Conservation (phyloP, 352 stramenopile genomes). For the Phytopythium kandeliae region DNA sequence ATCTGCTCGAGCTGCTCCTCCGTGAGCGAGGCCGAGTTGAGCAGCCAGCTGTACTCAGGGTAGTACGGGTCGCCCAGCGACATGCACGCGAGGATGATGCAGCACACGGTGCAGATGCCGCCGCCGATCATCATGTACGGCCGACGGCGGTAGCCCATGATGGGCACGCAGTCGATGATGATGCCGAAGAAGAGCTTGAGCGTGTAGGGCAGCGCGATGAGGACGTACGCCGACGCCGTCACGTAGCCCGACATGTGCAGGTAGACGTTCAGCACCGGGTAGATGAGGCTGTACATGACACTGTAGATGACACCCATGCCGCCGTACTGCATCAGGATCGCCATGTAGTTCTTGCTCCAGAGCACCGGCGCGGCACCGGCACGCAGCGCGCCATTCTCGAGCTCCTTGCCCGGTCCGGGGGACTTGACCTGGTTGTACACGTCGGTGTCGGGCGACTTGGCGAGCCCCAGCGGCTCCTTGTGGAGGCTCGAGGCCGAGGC, state of each 20-base stretch:
- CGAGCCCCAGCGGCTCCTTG: background rate
- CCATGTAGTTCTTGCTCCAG: conserved; percentile 32
- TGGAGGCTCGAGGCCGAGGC: conserved; percentile 1
- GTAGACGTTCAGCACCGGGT: conserved; percentile 52
- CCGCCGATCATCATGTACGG: conserved; percentile 82
- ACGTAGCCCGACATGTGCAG: conserved; percentile 39
- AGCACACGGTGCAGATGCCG: conserved; percentile 25
- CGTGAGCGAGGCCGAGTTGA: conserved; percentile 23
- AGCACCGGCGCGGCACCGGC: conserved; percentile 23
- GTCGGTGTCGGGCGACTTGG: conserved; percentile 3
- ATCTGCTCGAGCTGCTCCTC: conserved; percentile 33
- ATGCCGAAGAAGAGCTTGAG: conserved; percentile 85
- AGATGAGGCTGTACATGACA: conserved; percentile 30
- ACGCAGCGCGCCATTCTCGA: conserved; percentile 38
- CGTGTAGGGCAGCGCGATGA: conserved; percentile 68
- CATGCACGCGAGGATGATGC: conserved; percentile 28
- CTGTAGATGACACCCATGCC: conserved; percentile 43
- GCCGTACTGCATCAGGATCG: conserved; percentile 43
- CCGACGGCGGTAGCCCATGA: conserved; percentile 75
- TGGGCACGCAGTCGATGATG: conserved; percentile 80
- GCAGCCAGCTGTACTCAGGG: conserved; percentile 27
- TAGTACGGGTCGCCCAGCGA: conserved; percentile 50
- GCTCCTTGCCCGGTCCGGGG: conserved; percentile 4
- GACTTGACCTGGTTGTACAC: conserved; percentile 3
- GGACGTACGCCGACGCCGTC: conserved; percentile 27